phyloP scores from a whole-genome alignment of 108 stramenopile species.

The Nitzschia sp. region DNA sequence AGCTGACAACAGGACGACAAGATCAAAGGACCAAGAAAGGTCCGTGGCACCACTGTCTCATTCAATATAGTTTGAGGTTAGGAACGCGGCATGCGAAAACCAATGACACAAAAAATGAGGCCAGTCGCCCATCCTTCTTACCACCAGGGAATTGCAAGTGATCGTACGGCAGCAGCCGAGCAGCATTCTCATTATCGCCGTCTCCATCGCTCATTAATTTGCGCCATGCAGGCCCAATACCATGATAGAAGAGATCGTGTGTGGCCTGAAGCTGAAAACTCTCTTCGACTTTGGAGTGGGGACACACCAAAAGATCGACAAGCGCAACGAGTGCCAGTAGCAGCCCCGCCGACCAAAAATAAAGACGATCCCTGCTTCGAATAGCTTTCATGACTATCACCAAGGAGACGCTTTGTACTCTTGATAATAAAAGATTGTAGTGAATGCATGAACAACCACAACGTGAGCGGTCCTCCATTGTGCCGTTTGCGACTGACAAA shows the following conservation, averaged over 20 bases:
- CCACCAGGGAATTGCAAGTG: constrained; percentile 67
- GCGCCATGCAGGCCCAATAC: constrained; percentile 53
- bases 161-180: constrained; percentile 58
- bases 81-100: not conserved
- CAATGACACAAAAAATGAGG: not conserved
- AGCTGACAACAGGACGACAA: constrained; percentile 47
- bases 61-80: no score
- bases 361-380: not conserved
- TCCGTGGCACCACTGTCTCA: constrained; percentile 85
- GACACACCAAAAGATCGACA: constrained; percentile 67
- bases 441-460: no score
- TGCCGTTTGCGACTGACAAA: no score
- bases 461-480: no score
- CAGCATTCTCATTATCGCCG: not conserved
- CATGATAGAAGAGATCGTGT: constrained; percentile 87
- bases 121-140: constrained; percentile 5
- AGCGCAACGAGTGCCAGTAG: constrained; percentile 14
- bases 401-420: no score
- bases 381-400: no score
- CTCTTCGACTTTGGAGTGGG: constrained; percentile 98
- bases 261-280: constrained; percentile 97
- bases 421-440: no score
- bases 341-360: not conserved
- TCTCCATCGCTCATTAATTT: no score
- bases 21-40: constrained; percentile 74